phyloP scores from a whole-genome alignment of 108 stramenopile species.

The Nannochloropsis gaditana region DNA sequence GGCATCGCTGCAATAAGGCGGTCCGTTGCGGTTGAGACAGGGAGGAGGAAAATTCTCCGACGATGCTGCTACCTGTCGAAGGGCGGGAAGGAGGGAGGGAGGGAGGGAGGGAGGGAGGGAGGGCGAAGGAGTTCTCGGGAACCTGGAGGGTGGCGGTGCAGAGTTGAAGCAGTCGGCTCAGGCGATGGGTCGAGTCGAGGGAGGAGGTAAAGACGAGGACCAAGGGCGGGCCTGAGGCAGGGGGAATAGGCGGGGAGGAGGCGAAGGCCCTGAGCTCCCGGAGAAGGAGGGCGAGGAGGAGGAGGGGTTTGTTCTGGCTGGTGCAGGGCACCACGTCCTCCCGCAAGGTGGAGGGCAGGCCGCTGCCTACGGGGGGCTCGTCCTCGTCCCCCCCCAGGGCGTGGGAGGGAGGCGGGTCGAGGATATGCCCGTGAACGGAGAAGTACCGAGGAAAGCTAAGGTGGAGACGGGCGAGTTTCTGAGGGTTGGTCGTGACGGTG shows the following conservation, averaged over 20 bases:
- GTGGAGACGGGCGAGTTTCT: slow-evolving; percentile 76
- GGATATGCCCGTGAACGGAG: slow-evolving; percentile 46
- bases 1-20: background rate
- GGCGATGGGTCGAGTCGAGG: slow-evolving; percentile 82
- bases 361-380: slow-evolving; percentile 8
- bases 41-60: background rate
- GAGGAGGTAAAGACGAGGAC: slow-evolving; percentile 87
- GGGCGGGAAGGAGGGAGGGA: background rate
- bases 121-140: background rate
- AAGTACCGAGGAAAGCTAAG: slow-evolving; percentile 78
- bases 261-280: slow-evolving; percentile 53
- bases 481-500: slow-evolving; percentile 86
- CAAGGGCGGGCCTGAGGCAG: slow-evolving; percentile 26
- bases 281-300: slow-evolving; percentile 70
- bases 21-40: background rate
- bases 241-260: background rate
- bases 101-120: background rate
- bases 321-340: slow-evolving; percentile 57
- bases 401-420: background rate
- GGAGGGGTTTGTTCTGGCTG: slow-evolving; percentile 70
- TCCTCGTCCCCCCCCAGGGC: slow-evolving; percentile 26
- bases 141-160: slow-evolving; percentile 32
- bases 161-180: slow-evolving; percentile 76
- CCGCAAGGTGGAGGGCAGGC: slow-evolving; percentile 51
- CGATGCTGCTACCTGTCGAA: background rate